Evolutionary conservation across 2,329 filamentous ascomycete genomes (phyloP).

Genomic region (Apiospora hydei): DNA sequence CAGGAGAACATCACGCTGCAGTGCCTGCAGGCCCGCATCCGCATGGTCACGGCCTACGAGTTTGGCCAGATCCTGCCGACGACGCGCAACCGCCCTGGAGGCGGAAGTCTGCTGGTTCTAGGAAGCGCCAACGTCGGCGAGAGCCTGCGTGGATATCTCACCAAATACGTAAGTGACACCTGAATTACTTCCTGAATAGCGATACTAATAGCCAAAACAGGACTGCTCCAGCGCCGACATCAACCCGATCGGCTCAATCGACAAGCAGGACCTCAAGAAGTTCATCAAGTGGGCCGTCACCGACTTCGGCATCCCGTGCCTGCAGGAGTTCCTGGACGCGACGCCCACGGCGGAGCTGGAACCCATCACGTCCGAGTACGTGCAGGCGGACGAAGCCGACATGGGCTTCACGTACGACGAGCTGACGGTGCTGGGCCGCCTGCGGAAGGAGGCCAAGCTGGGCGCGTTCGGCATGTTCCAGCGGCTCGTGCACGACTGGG

Average conservation of each 20-base stretch:
- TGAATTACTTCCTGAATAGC: not conserved
- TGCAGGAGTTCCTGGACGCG: constrained; percentile 70
- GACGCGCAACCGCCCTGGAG: constrained; percentile 61
- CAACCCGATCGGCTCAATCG: constrained; percentile 68
- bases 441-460: constrained; percentile 36
- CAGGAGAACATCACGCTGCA: constrained; percentile 72
- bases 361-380: constrained; percentile 68
- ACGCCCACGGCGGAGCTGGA: constrained; percentile 69
- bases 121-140: constrained; percentile 72
- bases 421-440: constrained; percentile 43
- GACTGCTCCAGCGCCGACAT: constrained; percentile 60
- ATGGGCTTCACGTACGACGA: constrained; percentile 63
- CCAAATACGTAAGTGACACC: constrained; percentile 28
- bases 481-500: constrained; percentile 55
- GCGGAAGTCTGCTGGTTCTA: constrained; percentile 69
- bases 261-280: constrained; percentile 65
- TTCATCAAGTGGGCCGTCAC: constrained; percentile 72
- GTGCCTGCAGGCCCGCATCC: constrained; percentile 68
- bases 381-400: constrained; percentile 41
- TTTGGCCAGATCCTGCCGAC: constrained; percentile 70
- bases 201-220: not conserved
- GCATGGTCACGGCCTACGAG: constrained; percentile 71
- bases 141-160: constrained; percentile 51
- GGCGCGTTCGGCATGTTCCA: constrained; percentile 49
- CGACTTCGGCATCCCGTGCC: constrained; percentile 68